phyloP scores from a whole-genome alignment of 345 rosid genomes.

The Boechera retrofracta region DNA sequence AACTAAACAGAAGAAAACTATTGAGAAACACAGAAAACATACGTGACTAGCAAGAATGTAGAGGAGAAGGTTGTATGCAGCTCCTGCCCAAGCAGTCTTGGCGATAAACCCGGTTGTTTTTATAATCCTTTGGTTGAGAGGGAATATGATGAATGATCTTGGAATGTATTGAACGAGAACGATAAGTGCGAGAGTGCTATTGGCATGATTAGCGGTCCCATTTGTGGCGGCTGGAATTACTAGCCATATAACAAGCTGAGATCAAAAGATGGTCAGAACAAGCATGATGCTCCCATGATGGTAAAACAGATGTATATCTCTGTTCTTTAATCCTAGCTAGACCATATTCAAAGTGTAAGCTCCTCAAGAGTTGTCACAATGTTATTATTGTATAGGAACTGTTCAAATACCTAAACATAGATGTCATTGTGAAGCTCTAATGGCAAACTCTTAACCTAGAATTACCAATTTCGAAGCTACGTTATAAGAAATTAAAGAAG shows the following conservation, averaged over 20 bases:
- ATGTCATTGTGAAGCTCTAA: neutral
- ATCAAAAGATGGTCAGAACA: slow-evolving; percentile 24
- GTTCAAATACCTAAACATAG: no score
- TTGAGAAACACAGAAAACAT: slow-evolving; percentile 29
- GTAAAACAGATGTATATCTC: neutral
- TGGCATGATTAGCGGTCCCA: slow-evolving; percentile 64
- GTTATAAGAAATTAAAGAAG: neutral
- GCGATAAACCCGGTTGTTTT: slow-evolving; percentile 74
- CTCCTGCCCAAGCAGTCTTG: slow-evolving; percentile 90
- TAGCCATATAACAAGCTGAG: slow-evolving; percentile 74
- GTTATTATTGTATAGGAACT: no score
- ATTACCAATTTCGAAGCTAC: neutral
- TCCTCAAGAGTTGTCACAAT: neutral
- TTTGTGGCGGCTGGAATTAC: slow-evolving; percentile 63
- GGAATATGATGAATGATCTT: slow-evolving; percentile 74
- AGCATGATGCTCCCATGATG: slow-evolving; percentile 16
- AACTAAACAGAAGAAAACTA: neutral
- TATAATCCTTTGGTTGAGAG: slow-evolving; percentile 69
- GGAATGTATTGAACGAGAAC: slow-evolving; percentile 85
- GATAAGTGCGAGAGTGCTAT: slow-evolving; percentile 68
- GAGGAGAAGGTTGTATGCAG: slow-evolving; percentile 78
- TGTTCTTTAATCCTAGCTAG: slow-evolving; percentile 1
- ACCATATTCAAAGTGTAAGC: neutral
- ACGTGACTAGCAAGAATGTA: slow-evolving; percentile 87
- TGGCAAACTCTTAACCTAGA: neutral